A percentile compares a stretch with the other conserved stretches of the same genome.
Evolutionary conservation across 352 stramenopile species (phyloP).

Genomic region (Globisporangium paddicum): DNA sequence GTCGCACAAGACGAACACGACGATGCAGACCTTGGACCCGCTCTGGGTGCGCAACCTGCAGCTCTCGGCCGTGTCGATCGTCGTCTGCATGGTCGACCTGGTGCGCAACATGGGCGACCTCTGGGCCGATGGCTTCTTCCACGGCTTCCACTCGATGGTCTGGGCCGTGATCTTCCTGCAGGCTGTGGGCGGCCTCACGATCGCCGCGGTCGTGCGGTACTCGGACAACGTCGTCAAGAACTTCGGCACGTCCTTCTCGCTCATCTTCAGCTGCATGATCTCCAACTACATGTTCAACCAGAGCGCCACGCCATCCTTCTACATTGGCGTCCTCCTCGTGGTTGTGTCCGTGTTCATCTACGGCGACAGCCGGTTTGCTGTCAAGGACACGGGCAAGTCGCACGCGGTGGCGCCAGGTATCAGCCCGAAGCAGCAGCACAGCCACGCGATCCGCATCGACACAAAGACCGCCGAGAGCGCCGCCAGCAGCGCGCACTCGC

Average conservation of each 20-base stretch:
- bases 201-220: slow-evolving; percentile 82
- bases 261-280: slow-evolving; percentile 87
- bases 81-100: slow-evolving; percentile 65
- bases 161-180: slow-evolving; percentile 81
- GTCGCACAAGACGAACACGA: slow-evolving; percentile 68
- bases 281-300: slow-evolving; percentile 88
- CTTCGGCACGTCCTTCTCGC: slow-evolving; percentile 85
- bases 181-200: slow-evolving; percentile 77
- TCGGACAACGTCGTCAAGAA: slow-evolving; percentile 91
- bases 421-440: slow-evolving; percentile 17
- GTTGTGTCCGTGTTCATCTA: slow-evolving; percentile 85
- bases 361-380: slow-evolving; percentile 71
- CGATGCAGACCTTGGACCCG: slow-evolving; percentile 73
- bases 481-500: slow-evolving; percentile 21
- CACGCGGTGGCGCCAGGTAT: slow-evolving; percentile 22
- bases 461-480: slow-evolving; percentile 19
- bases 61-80: slow-evolving; percentile 78
- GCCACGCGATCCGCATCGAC: slow-evolving; percentile 64
- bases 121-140: slow-evolving; percentile 69
- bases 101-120: slow-evolving; percentile 57
- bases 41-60: slow-evolving; percentile 87
- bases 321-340: slow-evolving; percentile 71
- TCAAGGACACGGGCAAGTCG: slow-evolving; percentile 31
- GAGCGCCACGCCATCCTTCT: slow-evolving; percentile 65
- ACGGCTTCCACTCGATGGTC: slow-evolving; percentile 72